Percentiles rank a stretch among this genome's conserved stretches.
phyloP scores from a whole-genome alignment of 2,329 filamentous ascomycete species.

The Coniochaeta hoffmannii region DNA sequence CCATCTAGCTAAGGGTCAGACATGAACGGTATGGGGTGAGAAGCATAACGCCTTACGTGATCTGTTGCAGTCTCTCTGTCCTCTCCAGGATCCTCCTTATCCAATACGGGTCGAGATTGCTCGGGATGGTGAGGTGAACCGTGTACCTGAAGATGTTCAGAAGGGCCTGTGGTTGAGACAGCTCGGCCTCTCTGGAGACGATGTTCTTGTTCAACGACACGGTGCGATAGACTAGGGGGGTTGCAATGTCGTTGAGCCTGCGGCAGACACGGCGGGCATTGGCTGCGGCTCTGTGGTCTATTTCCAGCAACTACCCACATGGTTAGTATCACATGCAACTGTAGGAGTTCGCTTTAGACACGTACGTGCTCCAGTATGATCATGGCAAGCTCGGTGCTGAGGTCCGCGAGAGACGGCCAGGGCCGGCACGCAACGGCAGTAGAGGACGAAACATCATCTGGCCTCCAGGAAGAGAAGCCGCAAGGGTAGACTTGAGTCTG shows the following conservation, averaged over 20 bases:
- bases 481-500: not conserved
- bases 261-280: constrained; percentile 28
- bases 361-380: constrained; percentile 34
- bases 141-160: constrained; percentile 29
- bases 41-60: constrained; percentile 28
- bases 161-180: constrained; percentile 22
- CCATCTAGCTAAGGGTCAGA: constrained; percentile 23
- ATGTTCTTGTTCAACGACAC: constrained; percentile 30
- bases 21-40: not conserved
- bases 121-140: constrained; percentile 25
- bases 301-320: constrained; percentile 27
- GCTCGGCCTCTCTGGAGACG: constrained; percentile 24
- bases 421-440: not conserved
- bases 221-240: constrained; percentile 32
- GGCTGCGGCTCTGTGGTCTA: constrained; percentile 25
- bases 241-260: constrained; percentile 32
- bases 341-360: not conserved
- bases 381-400: constrained; percentile 35
- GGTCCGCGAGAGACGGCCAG: constrained; percentile 20
- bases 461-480: constrained; percentile 10
- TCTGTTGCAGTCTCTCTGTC: constrained; percentile 27
- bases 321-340: constrained; percentile 8
- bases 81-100: constrained; percentile 26
- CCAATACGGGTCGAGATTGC: constrained; percentile 29
- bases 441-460: not conserved